Evolutionary conservation across 768 basidiomycete genomes (phyloP).

Genomic region (Amanita rubescens): DNA sequence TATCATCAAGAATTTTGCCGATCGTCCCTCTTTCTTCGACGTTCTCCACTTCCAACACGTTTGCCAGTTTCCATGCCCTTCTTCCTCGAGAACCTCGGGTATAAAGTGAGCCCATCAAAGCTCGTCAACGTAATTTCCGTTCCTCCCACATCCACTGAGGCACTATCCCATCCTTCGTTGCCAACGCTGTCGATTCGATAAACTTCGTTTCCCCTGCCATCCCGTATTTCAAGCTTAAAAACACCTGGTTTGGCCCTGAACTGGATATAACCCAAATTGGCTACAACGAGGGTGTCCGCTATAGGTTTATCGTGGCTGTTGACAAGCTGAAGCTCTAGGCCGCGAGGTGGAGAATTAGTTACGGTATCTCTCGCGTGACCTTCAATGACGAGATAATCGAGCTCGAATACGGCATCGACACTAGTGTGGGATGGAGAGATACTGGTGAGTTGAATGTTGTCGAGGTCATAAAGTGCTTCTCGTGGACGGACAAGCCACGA

Average conservation of each 20-base stretch:
- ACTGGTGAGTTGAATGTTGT: conserved; percentile 83
- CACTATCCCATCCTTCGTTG: conserved; percentile 84
- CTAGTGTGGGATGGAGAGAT: conserved; percentile 55
- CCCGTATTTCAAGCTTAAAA: conserved; percentile 74
- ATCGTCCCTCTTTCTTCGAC: conserved; percentile 20
- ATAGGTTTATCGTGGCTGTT: conserved; percentile 38
- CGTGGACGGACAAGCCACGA: conserved; percentile 93
- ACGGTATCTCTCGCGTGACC: conserved; percentile 81
- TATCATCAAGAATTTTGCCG: conserved; percentile 36
- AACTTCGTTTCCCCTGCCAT: conserved; percentile 74
- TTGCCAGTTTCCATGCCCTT: conserved; percentile 75
- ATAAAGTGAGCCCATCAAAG: conserved; percentile 87
- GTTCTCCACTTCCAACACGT: conserved; percentile 57
- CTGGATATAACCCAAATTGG: conserved; percentile 93
- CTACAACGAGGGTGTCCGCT: conserved; percentile 89
- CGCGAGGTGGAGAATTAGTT: conserved; percentile 70
- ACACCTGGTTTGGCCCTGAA: conserved; percentile 92
- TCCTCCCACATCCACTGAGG: conserved; percentile 57
- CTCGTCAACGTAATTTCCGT: conserved; percentile 75
- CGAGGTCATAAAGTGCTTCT: conserved; percentile 85
- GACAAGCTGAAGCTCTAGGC: conserved; percentile 82
- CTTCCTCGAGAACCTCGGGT: conserved; percentile 64
- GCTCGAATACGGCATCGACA: conserved; percentile 73
- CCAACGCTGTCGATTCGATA: conserved; percentile 82
- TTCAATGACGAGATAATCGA: conserved; percentile 89